Evolutionary conservation across 305 asterid species (phyloP).

Genomic region (Fraxinus paxiana): DNA sequence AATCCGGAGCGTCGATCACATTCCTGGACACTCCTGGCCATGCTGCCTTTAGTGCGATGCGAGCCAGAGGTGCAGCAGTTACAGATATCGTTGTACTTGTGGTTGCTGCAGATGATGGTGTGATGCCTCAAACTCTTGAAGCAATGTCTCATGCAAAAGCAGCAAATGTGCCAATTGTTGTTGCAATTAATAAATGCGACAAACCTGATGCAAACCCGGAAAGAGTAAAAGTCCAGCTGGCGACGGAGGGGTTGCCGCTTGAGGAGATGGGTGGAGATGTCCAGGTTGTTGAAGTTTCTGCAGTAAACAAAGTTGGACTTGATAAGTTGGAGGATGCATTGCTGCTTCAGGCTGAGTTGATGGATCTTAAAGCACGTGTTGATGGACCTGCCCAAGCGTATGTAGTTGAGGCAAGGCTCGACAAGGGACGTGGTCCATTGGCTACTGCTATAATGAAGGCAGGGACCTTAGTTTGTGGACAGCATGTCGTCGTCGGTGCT

Average conservation of each 20-base stretch:
- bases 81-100: conserved; percentile 93
- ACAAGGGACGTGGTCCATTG: conserved; percentile 88
- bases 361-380: conserved; percentile 80
- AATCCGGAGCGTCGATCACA: conserved; percentile 80
- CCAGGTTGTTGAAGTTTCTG: conserved; percentile 97
- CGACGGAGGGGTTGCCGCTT: conserved; percentile 69
- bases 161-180: conserved; percentile 82
- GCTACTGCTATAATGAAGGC: conserved; percentile 94
- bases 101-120: conserved; percentile 99
- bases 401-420: conserved; percentile 97
- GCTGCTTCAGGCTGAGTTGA: conserved; percentile 89
- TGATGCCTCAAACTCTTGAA: conserved; percentile 95
- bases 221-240: conserved; percentile 77
- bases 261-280: conserved; percentile 98
- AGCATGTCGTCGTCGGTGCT: conserved; percentile 81
- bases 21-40: conserved; percentile 99
- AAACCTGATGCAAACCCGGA: conserved; percentile 78
- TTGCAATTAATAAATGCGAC: conserved; percentile 90
- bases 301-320: conserved; percentile 59
- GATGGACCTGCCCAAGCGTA: conserved; percentile 98
- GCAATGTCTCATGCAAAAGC: conserved; percentile 86
- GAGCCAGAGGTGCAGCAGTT: conserved; percentile 95
- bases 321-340: conserved; percentile 86
- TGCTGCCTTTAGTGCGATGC: conserved; percentile 97
- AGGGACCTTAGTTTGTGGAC: conserved; percentile 82